Conservation (phyloP, 163 green algal genomes). For the Volvox carteri region DNA sequence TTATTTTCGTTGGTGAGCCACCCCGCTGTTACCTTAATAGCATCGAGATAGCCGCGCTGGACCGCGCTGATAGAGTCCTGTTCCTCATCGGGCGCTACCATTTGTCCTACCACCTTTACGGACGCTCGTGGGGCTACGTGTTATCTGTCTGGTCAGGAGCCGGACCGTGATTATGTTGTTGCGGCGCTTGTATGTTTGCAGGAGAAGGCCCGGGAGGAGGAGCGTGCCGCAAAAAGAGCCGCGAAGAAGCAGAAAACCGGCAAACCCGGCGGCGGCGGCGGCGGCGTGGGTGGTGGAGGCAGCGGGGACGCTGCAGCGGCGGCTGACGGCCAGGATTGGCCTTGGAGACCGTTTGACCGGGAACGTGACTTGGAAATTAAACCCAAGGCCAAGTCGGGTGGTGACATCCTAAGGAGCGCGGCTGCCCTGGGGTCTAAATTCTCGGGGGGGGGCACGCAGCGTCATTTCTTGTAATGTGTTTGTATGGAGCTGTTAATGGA, state of each 20-base stretch:
- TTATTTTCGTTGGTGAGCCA: too few species aligned
- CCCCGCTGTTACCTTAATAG: too few species aligned
- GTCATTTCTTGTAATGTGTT: conserved; percentile 43
- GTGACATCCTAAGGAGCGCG: conserved; percentile 3
- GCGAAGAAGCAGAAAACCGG: conserved; percentile 36
- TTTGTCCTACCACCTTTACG: too few species aligned
- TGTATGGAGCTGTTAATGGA: too few species aligned
- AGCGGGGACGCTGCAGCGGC: not conserved
- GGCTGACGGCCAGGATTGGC: conserved; percentile 66
- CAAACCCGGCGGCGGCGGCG: not conserved
- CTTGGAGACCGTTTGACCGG: conserved; percentile 75
- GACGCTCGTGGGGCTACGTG: too few species aligned
- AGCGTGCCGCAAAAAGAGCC: not conserved
- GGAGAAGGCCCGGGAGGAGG: conserved; percentile 54
- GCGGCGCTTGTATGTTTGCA: conserved; percentile 30
- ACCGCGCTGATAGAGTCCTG: too few species aligned
- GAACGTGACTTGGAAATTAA: conserved; percentile 39
- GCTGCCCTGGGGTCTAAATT: conserved; percentile 6
- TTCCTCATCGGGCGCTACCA: too few species aligned
- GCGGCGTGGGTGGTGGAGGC: not conserved
- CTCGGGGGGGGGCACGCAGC: not conserved
- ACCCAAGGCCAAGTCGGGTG: conserved; percentile 3
- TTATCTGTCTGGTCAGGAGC: too few species aligned
- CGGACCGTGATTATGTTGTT: too few species aligned
- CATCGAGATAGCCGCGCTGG: too few species aligned